Percentiles rank a stretch among this genome's conserved stretches.
Conservation (phyloP, 2,329 filamentous ascomycete genomes). For the Alternaria sp. region DNA sequence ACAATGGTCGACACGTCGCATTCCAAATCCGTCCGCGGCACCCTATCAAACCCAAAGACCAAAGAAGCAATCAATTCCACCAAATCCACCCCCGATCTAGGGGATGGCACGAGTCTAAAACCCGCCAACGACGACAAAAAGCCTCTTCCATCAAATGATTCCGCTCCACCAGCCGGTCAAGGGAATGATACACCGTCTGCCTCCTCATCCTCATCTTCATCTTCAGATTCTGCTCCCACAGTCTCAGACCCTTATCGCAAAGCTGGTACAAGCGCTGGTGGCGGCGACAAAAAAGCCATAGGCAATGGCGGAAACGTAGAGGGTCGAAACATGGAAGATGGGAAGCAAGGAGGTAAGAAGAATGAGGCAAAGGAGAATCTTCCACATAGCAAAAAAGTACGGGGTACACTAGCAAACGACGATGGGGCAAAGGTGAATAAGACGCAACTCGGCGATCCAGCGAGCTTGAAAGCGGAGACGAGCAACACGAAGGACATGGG, state of each 20-base stretch:
- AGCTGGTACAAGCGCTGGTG: constrained; percentile 3
- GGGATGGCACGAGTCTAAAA: constrained; percentile 38
- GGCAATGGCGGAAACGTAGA: constrained; percentile 7
- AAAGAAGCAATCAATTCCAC: constrained; percentile 26
- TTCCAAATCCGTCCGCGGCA: constrained; percentile 44
- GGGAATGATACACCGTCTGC: constrained; percentile 6
- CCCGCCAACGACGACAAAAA: constrained; percentile 27
- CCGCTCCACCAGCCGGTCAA: constrained; percentile 17
- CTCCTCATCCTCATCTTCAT: neutral
- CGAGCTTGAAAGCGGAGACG: constrained; percentile 42
- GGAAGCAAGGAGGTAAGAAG: neutral
- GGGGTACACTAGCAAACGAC: constrained; percentile 35
- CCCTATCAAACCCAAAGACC: constrained; percentile 42
- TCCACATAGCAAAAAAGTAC: constrained; percentile 35
- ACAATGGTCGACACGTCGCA: constrained; percentile 9
- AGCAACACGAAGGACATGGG: constrained; percentile 26
- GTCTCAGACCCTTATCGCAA: constrained; percentile 17
- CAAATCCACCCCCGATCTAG: constrained; percentile 25
- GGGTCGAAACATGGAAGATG: neutral
- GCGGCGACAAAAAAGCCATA: constrained; percentile 8
- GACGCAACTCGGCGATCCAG: constrained; percentile 41
- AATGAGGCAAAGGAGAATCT: constrained; percentile 17
- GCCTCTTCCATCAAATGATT: constrained; percentile 19
- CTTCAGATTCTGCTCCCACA: constrained; percentile 18
- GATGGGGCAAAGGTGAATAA: constrained; percentile 31